A percentile compares a stretch with the other conserved stretches of the same genome.
Conservation (phyloP, 1,139 yeast genomes). For the Saccharomycopsis hybrid region DNA sequence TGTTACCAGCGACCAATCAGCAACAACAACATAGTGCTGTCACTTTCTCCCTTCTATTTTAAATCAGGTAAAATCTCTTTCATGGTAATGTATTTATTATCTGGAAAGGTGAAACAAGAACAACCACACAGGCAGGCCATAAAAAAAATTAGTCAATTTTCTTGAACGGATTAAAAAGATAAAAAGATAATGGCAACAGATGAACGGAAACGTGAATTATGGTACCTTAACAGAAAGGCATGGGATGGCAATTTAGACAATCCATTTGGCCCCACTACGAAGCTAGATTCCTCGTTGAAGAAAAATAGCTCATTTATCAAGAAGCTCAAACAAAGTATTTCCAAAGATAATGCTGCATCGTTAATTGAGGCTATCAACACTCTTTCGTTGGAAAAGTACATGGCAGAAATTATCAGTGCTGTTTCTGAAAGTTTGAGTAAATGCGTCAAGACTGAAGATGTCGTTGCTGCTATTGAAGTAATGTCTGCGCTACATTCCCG, state of each 20-base stretch:
- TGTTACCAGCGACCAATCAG: no score
- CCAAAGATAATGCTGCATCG: constrained; percentile 37
- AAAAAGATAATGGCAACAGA: constrained; percentile 4
- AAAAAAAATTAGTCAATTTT: no score
- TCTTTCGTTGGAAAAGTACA: constrained; percentile 66
- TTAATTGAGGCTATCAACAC: constrained; percentile 57
- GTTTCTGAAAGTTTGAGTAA: constrained; percentile 57
- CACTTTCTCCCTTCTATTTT: no score
- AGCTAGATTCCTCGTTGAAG: constrained; percentile 72
- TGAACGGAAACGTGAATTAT: constrained; percentile 25
- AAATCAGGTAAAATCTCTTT: no score
- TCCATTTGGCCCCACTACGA: constrained; percentile 26
- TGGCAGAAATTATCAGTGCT: constrained; percentile 63
- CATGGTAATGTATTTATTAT: no score
- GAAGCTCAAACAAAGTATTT: constrained; percentile 54
- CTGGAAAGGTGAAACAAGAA: no score
- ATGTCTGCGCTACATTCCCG: constrained; percentile 75
- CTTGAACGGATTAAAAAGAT: no score
- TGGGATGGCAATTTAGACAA: constrained; percentile 31
- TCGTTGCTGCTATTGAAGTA: constrained; percentile 59
- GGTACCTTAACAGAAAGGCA: constrained; percentile 30
- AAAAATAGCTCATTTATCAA: constrained; percentile 79
- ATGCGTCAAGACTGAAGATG: constrained; percentile 51
- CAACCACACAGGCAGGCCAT: no score
- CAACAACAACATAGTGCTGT: no score